These are phyloP conservation scores for Pythium vanterpoolii DNA, from an alignment of 352 stramenopile species.

Conservation along the genomic window DNA sequence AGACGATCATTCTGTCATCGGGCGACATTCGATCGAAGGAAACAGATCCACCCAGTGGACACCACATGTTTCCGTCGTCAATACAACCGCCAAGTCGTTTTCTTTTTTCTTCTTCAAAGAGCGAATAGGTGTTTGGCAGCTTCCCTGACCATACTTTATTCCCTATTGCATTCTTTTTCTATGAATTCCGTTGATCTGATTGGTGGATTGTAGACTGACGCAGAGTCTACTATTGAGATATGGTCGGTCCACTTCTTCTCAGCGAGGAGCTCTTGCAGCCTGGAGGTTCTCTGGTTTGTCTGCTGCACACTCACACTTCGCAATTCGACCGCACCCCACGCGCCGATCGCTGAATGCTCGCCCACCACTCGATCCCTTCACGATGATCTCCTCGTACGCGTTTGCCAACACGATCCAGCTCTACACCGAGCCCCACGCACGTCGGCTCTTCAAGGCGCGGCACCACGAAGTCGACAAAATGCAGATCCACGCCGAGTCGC, in stretches of 20 bases:
- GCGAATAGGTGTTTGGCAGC: conserved; percentile 2
- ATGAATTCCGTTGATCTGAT: background rate
- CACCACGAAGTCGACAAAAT: conserved; percentile 48
- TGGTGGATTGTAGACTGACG: background rate
- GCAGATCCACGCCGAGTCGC: conserved; percentile 35
- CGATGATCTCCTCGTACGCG: conserved; percentile 19
- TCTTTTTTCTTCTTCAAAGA: conserved; percentile 21
- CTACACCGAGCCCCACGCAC: conserved; percentile 27
- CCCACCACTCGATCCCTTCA: background rate
- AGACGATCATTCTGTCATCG: background rate
- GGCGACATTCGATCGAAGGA: conserved; percentile 3
- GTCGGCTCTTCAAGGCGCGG: conserved; percentile 56
- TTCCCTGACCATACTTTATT: conserved; percentile 13
- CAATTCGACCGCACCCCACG: background rate
- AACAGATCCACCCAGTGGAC: background rate
- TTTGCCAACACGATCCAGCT: conserved; percentile 26
- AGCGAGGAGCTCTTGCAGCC: background rate
- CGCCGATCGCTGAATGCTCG: background rate
- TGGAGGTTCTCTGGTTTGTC: background rate
- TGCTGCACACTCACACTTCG: conserved; percentile 2
- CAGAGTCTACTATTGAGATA: conserved; percentile 4
- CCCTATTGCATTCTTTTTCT: conserved; percentile 25
- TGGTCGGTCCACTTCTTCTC: conserved; percentile 5
- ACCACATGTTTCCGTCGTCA: background rate
- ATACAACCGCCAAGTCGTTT: conserved; percentile 21